Percentiles rank a stretch among this genome's conserved stretches.
phyloP scores from a whole-genome alignment of 2,329 filamentous ascomycete genomes.

The Penicillium sp. region DNA sequence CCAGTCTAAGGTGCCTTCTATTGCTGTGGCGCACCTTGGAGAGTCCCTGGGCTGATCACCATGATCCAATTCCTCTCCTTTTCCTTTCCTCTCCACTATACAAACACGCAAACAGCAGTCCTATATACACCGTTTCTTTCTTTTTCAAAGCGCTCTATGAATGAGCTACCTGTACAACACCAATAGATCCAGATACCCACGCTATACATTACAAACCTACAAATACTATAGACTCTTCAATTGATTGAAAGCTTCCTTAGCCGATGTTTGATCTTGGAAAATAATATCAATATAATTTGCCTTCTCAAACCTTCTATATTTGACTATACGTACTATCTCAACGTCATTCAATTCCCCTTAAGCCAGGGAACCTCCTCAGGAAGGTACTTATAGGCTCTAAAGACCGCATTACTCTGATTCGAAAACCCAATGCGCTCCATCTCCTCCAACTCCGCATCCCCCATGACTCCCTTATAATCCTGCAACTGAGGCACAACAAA shows the following conservation, averaged over 20 bases:
- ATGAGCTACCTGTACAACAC: background rate
- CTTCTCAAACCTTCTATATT: too few relatives aligned
- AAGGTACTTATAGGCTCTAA: conserved; percentile 47
- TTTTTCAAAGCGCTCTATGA: background rate
- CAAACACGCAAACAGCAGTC: background rate
- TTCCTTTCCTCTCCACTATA: background rate
- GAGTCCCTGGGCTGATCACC: conserved; percentile 32
- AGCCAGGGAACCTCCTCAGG: conserved; percentile 45
- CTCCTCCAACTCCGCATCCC: conserved; percentile 23
- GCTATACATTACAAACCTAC: background rate
- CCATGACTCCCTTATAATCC: conserved; percentile 35
- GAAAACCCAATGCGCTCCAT: conserved; percentile 41
- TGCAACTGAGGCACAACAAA: conserved; percentile 46
- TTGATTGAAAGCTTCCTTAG: background rate
- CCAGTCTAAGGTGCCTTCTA: conserved; percentile 10
- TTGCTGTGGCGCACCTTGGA: conserved; percentile 25
- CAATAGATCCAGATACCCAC: conserved; percentile 18
- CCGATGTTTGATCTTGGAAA: background rate
- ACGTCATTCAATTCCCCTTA: background rate
- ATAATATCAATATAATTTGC: too few relatives aligned
- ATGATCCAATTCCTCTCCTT: background rate
- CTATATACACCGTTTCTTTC: background rate
- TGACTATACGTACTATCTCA: background rate
- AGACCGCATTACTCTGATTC: conserved; percentile 46
- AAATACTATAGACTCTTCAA: background rate